These are phyloP conservation scores for Epichloe sp. DNA, from an alignment of 2,329 filamentous ascomycete genomes.

Conservation along the genomic window DNA sequence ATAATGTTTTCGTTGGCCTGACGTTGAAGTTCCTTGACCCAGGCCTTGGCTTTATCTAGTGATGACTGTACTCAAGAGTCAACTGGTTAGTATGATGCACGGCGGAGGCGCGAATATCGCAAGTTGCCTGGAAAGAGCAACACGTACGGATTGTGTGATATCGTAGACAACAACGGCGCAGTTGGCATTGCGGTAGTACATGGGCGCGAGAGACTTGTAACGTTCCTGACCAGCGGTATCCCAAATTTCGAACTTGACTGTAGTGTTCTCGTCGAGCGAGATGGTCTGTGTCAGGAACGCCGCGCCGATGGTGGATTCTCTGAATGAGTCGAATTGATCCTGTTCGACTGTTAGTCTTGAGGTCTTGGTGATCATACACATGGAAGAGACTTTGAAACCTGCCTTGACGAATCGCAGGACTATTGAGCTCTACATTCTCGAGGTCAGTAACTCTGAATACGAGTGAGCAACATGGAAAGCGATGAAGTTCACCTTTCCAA, in stretches of 20 bases:
- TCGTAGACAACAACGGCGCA: slow-evolving; percentile 98
- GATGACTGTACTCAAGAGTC: slow-evolving; percentile 52
- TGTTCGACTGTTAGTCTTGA: slow-evolving; percentile 22
- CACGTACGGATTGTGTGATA: slow-evolving; percentile 89
- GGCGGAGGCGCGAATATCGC: background rate
- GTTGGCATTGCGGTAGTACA: slow-evolving; percentile 99
- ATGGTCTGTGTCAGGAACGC: slow-evolving; percentile 99
- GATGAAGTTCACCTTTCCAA: slow-evolving; percentile 67
- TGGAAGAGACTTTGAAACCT: slow-evolving; percentile 15
- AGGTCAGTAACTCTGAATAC: slow-evolving; percentile 9
- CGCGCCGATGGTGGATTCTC: slow-evolving; percentile 95
- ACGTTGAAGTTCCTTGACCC: slow-evolving; percentile 97
- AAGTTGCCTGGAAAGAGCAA: background rate
- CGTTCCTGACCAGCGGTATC: slow-evolving; percentile 96
- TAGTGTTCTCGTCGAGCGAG: slow-evolving; percentile 92
- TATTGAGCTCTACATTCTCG: slow-evolving; percentile 69
- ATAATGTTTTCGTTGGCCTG: slow-evolving; percentile 99
- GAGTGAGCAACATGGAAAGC: slow-evolving; percentile 1
- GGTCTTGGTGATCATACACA: background rate
- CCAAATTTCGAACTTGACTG: slow-evolving; percentile 99
- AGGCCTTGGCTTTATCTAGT: slow-evolving; percentile 96
- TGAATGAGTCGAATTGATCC: slow-evolving; percentile 98
- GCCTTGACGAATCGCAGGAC: slow-evolving; percentile 98
- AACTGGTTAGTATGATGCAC: background rate
- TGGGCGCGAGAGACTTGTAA: slow-evolving; percentile 96